Evolutionary conservation across 2,329 filamentous ascomycete genomes (phyloP), one percentile per base, ranked within the genome.

Genomic region (Venturia oleaginea): DNA sequence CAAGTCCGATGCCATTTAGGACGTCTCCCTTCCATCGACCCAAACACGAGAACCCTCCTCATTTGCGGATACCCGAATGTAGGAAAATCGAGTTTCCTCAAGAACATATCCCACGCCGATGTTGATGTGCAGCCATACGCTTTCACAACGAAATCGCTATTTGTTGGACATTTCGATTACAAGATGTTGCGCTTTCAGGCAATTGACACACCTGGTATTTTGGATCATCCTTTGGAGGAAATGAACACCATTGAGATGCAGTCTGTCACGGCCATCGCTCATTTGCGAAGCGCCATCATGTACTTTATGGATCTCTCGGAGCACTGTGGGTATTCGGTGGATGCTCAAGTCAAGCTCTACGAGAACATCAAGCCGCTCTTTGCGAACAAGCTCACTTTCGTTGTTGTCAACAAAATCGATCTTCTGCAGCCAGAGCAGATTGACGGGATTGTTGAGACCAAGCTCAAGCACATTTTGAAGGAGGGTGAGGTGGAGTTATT

Each of bases 241-340:
- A 99, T 97, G 94, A 96, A 97, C 80, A 97, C 94, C 3, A 99
- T 99, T 74, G 94, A 99, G 79, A 97, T 97, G 91, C 94, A 97
- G 81, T 90, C 90, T 67, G 97, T 99, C 70, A 97, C 93, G 22
- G 94, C 95, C 13, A 96, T 99, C 79, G 94, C 94, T 62, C 95
- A 99, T 81, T 82, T 99, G 74, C 86, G 93, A 71, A 95, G 92
- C 51, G 93, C 93, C 65, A 95, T 99, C 68, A 82, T 97, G 66
- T 97, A 97, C 78, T 97, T 97, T 75, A 96, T 97, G 90, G 93
- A 97, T 81, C 81, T 97, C 67, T 96, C 90, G 27, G 93, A 97
- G 81, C 91, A 96, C 81, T 97, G 92, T 71, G 94, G 94, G 65
- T 99, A 97, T 80, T 91, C 91, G 2, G 90, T 99, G 22, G 83